phyloP scores from a whole-genome alignment of 1,284 basidiomycete species.

The Cutaneotrichosporon sp. region DNA sequence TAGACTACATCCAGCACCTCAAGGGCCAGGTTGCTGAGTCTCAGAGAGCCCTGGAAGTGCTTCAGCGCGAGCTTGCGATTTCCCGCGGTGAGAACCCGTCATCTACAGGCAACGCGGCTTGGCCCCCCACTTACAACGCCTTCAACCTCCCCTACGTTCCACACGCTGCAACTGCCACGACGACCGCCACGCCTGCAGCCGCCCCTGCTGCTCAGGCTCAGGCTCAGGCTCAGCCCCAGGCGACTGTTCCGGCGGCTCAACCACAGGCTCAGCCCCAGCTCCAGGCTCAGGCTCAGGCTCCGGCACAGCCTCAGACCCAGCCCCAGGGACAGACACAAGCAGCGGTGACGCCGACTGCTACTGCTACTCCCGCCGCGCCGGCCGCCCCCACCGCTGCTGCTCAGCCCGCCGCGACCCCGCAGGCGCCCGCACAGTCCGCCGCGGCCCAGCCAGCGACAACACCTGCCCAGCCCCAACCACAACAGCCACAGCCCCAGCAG shows the following conservation, averaged over 20 bases:
- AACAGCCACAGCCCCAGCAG: background rate
- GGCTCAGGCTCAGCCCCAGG: background rate
- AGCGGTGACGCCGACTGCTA: no score
- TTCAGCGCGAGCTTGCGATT: conserved; percentile 14
- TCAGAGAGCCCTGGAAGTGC: conserved; percentile 14
- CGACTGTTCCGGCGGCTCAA: background rate
- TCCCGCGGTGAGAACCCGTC: conserved; percentile 10
- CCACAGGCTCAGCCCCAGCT: background rate
- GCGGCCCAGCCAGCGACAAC: background rate
- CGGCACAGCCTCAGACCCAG: background rate
- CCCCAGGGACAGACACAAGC: background rate
- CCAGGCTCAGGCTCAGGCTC: background rate
- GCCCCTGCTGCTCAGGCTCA: conserved; percentile 4
- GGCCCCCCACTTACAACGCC: conserved; percentile 18
- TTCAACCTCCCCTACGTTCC: conserved; percentile 19
- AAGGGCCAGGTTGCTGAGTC: conserved; percentile 17
- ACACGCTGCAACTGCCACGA: background rate
- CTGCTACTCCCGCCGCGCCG: background rate
- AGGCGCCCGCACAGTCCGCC: background rate
- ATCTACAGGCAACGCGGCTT: conserved; percentile 2
- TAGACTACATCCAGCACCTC: conserved; percentile 24
- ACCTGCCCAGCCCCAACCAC: background rate
- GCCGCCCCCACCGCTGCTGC: background rate
- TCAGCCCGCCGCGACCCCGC: background rate
- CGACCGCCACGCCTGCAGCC: background rate